Conservation (phyloP, 2,329 filamentous ascomycete genomes). For the Venturiaceae sp. region DNA sequence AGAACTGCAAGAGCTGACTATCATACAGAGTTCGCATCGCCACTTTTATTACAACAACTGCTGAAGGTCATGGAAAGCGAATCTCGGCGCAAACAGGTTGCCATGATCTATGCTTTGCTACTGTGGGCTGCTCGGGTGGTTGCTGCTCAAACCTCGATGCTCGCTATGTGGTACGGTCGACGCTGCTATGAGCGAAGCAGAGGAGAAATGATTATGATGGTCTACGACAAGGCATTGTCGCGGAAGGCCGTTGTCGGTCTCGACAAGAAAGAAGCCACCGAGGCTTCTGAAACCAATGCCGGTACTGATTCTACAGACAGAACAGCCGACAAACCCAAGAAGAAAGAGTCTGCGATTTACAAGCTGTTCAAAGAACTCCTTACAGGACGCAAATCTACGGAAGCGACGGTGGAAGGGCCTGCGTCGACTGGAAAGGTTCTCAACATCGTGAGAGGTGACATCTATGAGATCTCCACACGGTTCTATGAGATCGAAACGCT, state of each 20-base stretch:
- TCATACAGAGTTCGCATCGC: constrained; percentile 23
- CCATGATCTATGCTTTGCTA: constrained; percentile 55
- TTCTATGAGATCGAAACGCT: constrained; percentile 80
- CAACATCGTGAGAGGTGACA: constrained; percentile 67
- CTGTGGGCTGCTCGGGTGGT: constrained; percentile 52
- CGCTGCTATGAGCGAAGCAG: constrained; percentile 75
- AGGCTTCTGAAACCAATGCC: constrained; percentile 9
- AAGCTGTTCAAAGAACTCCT: constrained; percentile 14
- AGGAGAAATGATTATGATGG: constrained; percentile 78
- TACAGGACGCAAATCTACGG: constrained; percentile 8
- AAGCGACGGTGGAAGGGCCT: constrained; percentile 37
- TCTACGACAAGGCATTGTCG: constrained; percentile 67
- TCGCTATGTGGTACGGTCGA: constrained; percentile 72
- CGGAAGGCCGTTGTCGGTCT: constrained; percentile 36
- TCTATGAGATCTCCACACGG: constrained; percentile 67
- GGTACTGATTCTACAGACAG: background rate
- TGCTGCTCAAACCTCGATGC: constrained; percentile 55
- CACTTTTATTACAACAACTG: constrained; percentile 63
- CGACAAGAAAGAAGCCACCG: constrained; percentile 1
- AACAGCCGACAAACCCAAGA: background rate
- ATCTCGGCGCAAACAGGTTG: constrained; percentile 39
- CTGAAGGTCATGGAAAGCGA: constrained; percentile 55
- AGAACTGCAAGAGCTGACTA: background rate
- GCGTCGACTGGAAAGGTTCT: constrained; percentile 86
- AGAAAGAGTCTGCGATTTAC: background rate